Percentiles rank a stretch among this genome's conserved stretches.
phyloP scores from a whole-genome alignment of 140 eudicot genomes.

The Ambrosia hybrid region DNA sequence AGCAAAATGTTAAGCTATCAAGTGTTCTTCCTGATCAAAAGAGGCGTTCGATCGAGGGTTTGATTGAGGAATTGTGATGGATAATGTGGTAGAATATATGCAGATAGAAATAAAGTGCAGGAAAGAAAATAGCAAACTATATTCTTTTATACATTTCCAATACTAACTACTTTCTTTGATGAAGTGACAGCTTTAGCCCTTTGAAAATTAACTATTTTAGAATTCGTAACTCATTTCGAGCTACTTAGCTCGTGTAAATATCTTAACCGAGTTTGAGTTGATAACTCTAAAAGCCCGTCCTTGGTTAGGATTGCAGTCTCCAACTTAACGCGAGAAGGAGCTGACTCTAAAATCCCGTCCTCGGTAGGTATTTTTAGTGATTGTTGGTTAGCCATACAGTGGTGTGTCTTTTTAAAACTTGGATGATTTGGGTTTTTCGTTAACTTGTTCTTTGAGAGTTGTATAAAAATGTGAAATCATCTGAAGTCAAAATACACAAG shows the following conservation, averaged over 20 bases:
- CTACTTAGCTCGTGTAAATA: no score
- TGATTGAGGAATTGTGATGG: constrained; percentile 19
- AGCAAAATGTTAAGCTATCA: constrained; percentile 7
- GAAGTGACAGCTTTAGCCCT: not conserved
- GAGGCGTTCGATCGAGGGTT: constrained; percentile 10
- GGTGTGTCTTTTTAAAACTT: not conserved
- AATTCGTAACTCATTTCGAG: no score
- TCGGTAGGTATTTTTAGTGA: no score
- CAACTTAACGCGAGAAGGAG: no score
- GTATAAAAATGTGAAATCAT: no score
- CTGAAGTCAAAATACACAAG: not conserved
- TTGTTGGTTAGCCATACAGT: no score
- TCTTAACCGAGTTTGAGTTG: no score
- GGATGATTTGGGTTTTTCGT: not conserved
- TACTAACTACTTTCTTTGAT: not conserved
- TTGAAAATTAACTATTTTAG: no score
- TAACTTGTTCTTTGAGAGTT: not conserved
- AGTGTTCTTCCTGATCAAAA: not conserved
- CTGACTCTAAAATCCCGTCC: no score
- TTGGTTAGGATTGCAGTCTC: no score
- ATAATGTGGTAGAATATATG: constrained; percentile 11
- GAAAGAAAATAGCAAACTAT: constrained; percentile 9
- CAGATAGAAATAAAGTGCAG: constrained; percentile 3
- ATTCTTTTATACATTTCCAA: not conserved
- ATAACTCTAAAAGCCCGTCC: no score